A percentile compares a stretch with the other conserved stretches of the same genome.
phyloP scores from a whole-genome alignment of 345 rosid species.

The Xanthoceras sorbifolium region DNA sequence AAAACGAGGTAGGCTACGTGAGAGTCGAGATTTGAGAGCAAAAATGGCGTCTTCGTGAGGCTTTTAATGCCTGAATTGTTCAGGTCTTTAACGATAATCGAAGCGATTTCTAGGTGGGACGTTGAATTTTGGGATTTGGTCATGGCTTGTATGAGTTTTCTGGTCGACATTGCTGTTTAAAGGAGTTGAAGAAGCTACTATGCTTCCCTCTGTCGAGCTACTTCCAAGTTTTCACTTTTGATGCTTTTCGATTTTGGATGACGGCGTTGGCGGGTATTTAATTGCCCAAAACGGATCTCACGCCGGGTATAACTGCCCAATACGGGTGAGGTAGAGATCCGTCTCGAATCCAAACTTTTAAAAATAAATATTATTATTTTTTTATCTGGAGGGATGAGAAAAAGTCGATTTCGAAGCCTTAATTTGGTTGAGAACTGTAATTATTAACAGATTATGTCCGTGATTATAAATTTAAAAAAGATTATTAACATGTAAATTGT shows the following conservation, averaged over 20 bases:
- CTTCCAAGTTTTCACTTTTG: not conserved
- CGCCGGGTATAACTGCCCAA: no score
- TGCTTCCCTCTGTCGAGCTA: not conserved
- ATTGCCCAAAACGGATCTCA: no score
- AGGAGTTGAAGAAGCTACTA: not conserved
- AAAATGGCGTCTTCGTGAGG: slow-evolving; percentile 37
- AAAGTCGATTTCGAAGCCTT: no score
- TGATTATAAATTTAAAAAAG: no score
- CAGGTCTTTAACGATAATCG: slow-evolving; percentile 30
- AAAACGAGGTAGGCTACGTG: slow-evolving; percentile 48
- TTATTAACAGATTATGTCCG: no score
- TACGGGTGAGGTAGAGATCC: no score
- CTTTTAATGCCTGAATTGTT: slow-evolving; percentile 36
- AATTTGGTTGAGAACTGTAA: no score
- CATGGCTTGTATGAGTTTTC: slow-evolving; percentile 30
- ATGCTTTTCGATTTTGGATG: not conserved
- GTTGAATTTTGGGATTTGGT: slow-evolving; percentile 23
- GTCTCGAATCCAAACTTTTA: no score
- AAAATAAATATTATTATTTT: no score
- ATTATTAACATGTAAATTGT: no score
- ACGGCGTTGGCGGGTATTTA: not conserved
- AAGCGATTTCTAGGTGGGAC: slow-evolving; percentile 29
- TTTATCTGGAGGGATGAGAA: no score
- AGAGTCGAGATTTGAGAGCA: slow-evolving; percentile 53
- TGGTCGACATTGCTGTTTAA: slow-evolving; percentile 35